These are phyloP conservation scores for Neurospora pannonica DNA, from an alignment of 495 filamentous ascomycete species.

Conservation along the genomic window DNA sequence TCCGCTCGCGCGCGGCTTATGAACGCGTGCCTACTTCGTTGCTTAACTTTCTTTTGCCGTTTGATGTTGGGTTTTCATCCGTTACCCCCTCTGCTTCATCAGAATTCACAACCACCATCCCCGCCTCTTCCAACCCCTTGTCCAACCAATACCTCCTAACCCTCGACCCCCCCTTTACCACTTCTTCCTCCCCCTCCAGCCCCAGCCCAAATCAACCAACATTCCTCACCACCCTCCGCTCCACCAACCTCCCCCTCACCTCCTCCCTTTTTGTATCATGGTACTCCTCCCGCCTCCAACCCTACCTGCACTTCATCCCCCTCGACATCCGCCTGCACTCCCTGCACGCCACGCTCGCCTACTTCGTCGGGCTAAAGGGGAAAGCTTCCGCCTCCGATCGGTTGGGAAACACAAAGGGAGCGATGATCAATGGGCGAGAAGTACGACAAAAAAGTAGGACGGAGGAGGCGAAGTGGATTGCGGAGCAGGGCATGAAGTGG, in stretches of 20 bases:
- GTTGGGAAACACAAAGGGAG: slow-evolving; percentile 11
- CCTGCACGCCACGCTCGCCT: slow-evolving; percentile 54
- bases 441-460: slow-evolving; percentile 19
- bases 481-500: slow-evolving; percentile 58
- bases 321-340: slow-evolving; percentile 59
- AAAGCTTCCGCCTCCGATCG: neutral
- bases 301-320: slow-evolving; percentile 75
- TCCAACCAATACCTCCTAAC: slow-evolving; percentile 47
- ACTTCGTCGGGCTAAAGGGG: slow-evolving; percentile 41
- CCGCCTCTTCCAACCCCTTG: neutral
- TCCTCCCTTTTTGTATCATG: slow-evolving; percentile 62
- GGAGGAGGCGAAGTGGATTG: slow-evolving; percentile 48
- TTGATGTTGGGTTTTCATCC: slow-evolving; percentile 30
- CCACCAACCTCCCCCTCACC: slow-evolving; percentile 53
- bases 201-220: too few species aligned
- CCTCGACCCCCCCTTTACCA: slow-evolving; percentile 37
- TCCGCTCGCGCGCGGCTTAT: slow-evolving; percentile 23
- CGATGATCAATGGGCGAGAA: slow-evolving; percentile 37
- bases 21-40: slow-evolving; percentile 20
- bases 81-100: neutral
- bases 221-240: too few species aligned
- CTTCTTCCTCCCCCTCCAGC: neutral
- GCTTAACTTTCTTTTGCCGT: slow-evolving; percentile 27
- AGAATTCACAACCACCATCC: neutral
- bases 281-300: slow-evolving; percentile 59